Evolutionary conservation across 805 yeast species (phyloP).

Genomic region (Kluyveromyces nonfermentans): DNA sequence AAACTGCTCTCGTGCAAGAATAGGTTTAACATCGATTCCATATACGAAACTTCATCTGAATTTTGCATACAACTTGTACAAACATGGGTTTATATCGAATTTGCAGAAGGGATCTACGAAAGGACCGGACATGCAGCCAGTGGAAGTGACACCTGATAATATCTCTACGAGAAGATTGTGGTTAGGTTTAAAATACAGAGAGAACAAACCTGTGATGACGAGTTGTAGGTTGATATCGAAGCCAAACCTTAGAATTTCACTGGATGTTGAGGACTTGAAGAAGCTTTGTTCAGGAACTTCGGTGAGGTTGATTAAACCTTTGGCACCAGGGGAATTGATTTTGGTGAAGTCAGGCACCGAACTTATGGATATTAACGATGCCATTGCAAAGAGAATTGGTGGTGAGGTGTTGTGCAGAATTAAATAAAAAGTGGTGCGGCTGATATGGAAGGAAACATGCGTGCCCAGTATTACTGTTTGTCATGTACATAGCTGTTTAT

Average conservation of each 20-base stretch:
- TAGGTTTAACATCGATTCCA: slow-evolving; percentile 71
- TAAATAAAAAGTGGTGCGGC: slow-evolving; percentile 26
- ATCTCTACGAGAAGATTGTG: slow-evolving; percentile 79
- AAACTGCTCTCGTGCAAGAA: slow-evolving; percentile 70
- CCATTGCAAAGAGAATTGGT: slow-evolving; percentile 54
- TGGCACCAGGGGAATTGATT: slow-evolving; percentile 83
- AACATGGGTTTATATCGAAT: slow-evolving; percentile 80
- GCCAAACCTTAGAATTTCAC: slow-evolving; percentile 69
- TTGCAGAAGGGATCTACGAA: slow-evolving; percentile 74
- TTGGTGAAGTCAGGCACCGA: slow-evolving; percentile 48
- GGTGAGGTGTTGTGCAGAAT: slow-evolving; percentile 83
- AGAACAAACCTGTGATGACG: slow-evolving; percentile 66
- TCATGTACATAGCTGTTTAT: neutral
- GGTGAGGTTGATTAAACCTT: slow-evolving; percentile 66
- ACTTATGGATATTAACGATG: slow-evolving; percentile 76
- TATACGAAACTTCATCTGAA: slow-evolving; percentile 75
- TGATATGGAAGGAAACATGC: neutral
- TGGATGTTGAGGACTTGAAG: slow-evolving; percentile 54
- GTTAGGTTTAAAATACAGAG: slow-evolving; percentile 84
- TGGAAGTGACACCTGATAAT: slow-evolving; percentile 78
- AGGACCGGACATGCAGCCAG: slow-evolving; percentile 75
- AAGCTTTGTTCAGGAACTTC: slow-evolving; percentile 67
- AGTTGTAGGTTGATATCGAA: slow-evolving; percentile 67
- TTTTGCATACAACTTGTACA: slow-evolving; percentile 74
- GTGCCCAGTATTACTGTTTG: neutral